These are phyloP conservation scores for Senna siamea DNA, from an alignment of 306 rosid species.

Conservation along the genomic window DNA sequence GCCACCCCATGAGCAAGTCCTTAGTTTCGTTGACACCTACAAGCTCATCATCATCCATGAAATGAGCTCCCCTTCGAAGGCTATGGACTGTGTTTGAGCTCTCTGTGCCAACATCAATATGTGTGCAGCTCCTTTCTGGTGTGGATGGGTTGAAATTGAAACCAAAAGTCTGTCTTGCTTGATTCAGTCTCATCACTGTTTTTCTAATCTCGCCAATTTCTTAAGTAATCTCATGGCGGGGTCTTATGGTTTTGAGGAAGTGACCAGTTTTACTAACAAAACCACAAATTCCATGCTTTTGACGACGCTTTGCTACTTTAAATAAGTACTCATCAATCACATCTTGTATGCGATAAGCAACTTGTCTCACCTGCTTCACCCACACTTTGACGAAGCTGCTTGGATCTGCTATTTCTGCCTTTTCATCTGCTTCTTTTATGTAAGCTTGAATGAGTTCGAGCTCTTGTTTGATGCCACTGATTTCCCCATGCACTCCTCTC, in stretches of 20 bases:
- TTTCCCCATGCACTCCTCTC: neutral
- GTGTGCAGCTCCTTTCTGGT: too few relatives aligned
- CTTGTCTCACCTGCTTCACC: conserved; percentile 10
- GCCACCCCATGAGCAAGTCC: neutral
- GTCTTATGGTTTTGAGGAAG: neutral
- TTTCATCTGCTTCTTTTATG: neutral
- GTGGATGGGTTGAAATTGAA: neutral
- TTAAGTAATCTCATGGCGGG: neutral
- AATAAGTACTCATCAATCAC: conserved; percentile 17
- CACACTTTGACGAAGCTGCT: neutral
- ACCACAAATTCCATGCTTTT: neutral
- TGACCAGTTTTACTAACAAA: neutral
- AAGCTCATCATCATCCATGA: neutral
- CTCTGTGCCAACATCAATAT: too few relatives aligned
- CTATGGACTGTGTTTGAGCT: too few relatives aligned
- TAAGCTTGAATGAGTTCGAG: neutral
- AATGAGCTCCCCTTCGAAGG: neutral
- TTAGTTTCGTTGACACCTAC: neutral
- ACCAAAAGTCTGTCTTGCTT: neutral
- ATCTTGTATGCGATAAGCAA: conserved; percentile 27
- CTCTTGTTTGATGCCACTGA: neutral
- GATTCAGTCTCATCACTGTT: neutral
- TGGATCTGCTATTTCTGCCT: neutral
- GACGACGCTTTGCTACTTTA: neutral
- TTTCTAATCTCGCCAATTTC: neutral